Evolutionary conservation across 345 rosid genomes (phyloP).

Genomic region (Eutrema heterophyllum): DNA sequence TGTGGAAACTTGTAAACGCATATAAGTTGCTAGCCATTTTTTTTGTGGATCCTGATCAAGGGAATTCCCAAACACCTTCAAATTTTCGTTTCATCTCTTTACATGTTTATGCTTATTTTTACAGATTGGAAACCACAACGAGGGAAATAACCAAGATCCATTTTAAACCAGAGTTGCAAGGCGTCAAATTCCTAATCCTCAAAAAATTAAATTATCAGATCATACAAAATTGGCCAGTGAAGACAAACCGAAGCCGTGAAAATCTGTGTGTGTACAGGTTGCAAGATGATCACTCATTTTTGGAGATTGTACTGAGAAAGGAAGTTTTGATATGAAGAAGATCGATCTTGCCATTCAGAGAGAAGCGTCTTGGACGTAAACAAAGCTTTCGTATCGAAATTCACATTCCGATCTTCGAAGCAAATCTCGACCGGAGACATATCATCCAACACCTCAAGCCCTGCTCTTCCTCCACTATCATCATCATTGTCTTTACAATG

Average conservation of each 20-base stretch:
- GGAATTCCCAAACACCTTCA: too few relatives aligned
- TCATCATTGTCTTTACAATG: constrained; percentile 10
- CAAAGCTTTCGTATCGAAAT: constrained; percentile 29
- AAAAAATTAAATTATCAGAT: not conserved
- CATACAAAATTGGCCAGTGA: not conserved
- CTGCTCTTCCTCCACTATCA: constrained; percentile 7
- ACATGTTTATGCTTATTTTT: too few relatives aligned
- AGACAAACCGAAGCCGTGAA: not conserved
- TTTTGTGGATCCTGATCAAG: too few relatives aligned
- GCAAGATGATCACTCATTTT: not conserved
- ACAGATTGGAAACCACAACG: not conserved
- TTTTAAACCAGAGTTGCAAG: not conserved
- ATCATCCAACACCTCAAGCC: constrained; percentile 42
- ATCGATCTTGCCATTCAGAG: constrained; percentile 39
- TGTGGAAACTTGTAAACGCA: too few relatives aligned
- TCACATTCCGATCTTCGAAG: constrained; percentile 30
- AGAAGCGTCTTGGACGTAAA: constrained; percentile 34
- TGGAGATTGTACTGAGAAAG: constrained; percentile 23
- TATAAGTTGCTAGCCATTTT: too few relatives aligned
- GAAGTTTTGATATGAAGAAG: constrained; percentile 38
- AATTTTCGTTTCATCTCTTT: too few relatives aligned
- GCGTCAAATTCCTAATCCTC: not conserved
- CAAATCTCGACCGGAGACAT: constrained; percentile 50
- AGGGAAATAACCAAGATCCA: too few relatives aligned
- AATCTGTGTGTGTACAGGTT: not conserved